These are phyloP conservation scores for Tetratostichococcus sp. DNA, from an alignment of 139 green algal species.

Conservation along the genomic window DNA sequence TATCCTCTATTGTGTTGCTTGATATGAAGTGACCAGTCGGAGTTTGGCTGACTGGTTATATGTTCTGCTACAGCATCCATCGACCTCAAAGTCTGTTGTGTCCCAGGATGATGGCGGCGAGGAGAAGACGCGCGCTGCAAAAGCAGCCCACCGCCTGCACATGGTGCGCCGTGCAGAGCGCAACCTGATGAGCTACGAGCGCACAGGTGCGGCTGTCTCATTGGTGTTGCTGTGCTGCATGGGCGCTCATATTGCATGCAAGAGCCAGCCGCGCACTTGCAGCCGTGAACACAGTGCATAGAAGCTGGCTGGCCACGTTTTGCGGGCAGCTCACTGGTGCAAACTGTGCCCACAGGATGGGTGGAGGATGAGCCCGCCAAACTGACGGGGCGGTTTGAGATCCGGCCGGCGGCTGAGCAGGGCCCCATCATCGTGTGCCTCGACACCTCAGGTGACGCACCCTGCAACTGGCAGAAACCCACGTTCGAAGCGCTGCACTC, in stretches of 20 bases:
- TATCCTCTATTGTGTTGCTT: too few species aligned
- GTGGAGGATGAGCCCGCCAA: conserved; percentile 69
- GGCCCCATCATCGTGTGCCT: conserved; percentile 92
- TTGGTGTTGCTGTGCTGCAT: background rate
- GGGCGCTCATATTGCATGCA: background rate
- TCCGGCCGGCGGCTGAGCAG: conserved; percentile 82
- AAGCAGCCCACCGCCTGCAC: conserved; percentile 54
- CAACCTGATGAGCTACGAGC: conserved; percentile 83
- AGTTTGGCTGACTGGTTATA: too few species aligned
- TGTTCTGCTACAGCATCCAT: too few species aligned
- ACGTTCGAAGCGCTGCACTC: too few species aligned
- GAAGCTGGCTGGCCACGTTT: too few species aligned
- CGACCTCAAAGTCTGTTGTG: too few species aligned
- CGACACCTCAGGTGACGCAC: conserved; percentile 70
- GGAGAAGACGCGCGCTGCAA: background rate
- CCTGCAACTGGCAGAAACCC: too few species aligned
- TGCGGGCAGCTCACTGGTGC: background rate
- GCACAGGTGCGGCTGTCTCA: conserved; percentile 38
- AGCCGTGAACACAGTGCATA: background rate
- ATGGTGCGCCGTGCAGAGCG: conserved; percentile 76
- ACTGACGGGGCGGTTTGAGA: conserved; percentile 66
- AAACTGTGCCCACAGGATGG: conserved; percentile 54
- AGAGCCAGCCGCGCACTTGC: background rate
- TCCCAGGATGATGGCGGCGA: background rate
- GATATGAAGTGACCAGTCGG: too few species aligned